These are phyloP conservation scores for Athelia sp. DNA, from an alignment of 1,284 basidiomycete species.

Conservation along the genomic window DNA sequence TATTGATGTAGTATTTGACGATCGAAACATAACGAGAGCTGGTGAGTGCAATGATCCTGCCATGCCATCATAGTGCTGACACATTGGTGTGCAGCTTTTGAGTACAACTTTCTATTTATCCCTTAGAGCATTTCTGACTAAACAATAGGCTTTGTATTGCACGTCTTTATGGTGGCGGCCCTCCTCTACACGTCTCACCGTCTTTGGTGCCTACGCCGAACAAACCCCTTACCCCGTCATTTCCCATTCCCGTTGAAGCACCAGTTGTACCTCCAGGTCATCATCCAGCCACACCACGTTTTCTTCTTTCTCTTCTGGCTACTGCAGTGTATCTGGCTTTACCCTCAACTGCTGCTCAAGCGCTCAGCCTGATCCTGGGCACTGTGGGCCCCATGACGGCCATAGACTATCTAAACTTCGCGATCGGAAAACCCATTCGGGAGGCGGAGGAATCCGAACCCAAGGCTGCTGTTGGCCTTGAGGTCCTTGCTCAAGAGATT, in stretches of 20 bases:
- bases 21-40: conserved; percentile 81
- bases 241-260: conserved; percentile 29
- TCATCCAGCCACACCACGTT: conserved; percentile 76
- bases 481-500: conserved; percentile 56
- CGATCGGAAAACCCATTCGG: conserved; percentile 71
- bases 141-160: conserved; percentile 70
- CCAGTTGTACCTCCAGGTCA: conserved; percentile 39
- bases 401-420: conserved; percentile 77
- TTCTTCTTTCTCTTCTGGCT: conserved; percentile 83
- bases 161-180: conserved; percentile 82
- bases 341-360: conserved; percentile 71
- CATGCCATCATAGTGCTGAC: neutral
- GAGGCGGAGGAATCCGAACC: conserved; percentile 41
- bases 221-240: conserved; percentile 69
- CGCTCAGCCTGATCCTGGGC: conserved; percentile 65
- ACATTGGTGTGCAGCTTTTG: conserved; percentile 44
- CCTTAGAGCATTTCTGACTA: conserved; percentile 9
- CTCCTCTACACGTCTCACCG: conserved; percentile 62
- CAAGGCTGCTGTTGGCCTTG: conserved; percentile 64
- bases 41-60: conserved; percentile 38
- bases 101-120: conserved; percentile 30
- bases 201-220: conserved; percentile 60
- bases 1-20: conserved; percentile 74
- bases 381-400: conserved; percentile 82
- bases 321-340: conserved; percentile 86